phyloP scores from a whole-genome alignment of 2,329 filamentous ascomycete species.

The Trichoderma lentiforme region DNA sequence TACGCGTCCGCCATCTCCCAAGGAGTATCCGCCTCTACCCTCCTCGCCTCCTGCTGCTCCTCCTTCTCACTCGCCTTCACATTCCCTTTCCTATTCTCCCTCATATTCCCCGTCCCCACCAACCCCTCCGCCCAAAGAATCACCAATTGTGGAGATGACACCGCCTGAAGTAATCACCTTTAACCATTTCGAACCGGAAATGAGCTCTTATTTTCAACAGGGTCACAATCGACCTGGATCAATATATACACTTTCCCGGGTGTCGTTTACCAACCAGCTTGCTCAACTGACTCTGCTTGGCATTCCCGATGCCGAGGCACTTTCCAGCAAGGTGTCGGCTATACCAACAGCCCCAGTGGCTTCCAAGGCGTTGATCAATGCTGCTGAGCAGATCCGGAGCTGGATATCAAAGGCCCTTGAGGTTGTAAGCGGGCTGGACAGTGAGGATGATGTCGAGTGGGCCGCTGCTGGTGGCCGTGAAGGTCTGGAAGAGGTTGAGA shows the following conservation, averaged over 20 bases:
- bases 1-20: conserved; percentile 37
- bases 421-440: conserved; percentile 83
- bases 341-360: conserved; percentile 85
- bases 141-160: conserved; percentile 25
- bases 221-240: conserved; percentile 71
- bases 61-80: neutral
- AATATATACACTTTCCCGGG: conserved; percentile 88
- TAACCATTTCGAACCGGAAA: conserved; percentile 48
- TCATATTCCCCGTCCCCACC: conserved; percentile 29
- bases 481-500: conserved; percentile 69
- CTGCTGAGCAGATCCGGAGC: conserved; percentile 85
- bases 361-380: conserved; percentile 75
- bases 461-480: conserved; percentile 82
- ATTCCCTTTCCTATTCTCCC: neutral
- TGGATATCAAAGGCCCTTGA: conserved; percentile 94
- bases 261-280: conserved; percentile 89
- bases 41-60: conserved; percentile 21
- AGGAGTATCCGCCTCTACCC: conserved; percentile 4
- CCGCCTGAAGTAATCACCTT: conserved; percentile 28
- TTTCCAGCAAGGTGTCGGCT: conserved; percentile 78
- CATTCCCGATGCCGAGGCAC: conserved; percentile 77
- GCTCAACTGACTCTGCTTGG: conserved; percentile 88
- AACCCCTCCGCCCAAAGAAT: conserved; percentile 40
- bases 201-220: conserved; percentile 64
- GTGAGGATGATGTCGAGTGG: conserved; percentile 98